A percentile compares a stretch with the other conserved stretches of the same genome.
Conservation (phyloP, 768 basidiomycete genomes). For the Auriculariales sp. region DNA sequence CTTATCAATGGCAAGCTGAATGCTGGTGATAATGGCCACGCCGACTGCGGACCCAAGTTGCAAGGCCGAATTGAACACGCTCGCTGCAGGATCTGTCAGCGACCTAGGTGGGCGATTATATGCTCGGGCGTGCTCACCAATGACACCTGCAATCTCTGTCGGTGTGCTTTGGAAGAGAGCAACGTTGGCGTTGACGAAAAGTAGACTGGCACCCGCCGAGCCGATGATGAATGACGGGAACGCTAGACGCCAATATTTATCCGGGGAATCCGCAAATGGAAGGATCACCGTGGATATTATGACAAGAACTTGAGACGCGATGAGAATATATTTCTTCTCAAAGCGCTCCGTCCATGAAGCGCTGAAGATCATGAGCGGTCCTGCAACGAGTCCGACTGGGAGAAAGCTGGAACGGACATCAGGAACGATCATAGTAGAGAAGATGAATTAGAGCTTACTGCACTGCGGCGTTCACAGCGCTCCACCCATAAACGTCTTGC, state of each 20-base stretch:
- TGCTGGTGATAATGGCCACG: slow-evolving; percentile 31
- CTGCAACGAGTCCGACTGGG: not conserved
- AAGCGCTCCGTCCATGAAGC: not conserved
- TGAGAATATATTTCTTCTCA: slow-evolving; percentile 27
- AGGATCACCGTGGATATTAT: slow-evolving; percentile 26
- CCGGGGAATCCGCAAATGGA: slow-evolving; percentile 24
- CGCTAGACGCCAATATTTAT: slow-evolving; percentile 30
- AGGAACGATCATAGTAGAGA: no score
- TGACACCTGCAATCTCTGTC: not conserved
- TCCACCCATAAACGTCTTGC: slow-evolving; percentile 30
- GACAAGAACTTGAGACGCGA: slow-evolving; percentile 24
- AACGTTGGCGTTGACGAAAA: slow-evolving; percentile 29
- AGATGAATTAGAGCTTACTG: no score
- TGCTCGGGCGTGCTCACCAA: slow-evolving; percentile 37
- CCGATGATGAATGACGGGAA: slow-evolving; percentile 39
- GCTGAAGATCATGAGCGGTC: not conserved
- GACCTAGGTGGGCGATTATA: slow-evolving; percentile 29
- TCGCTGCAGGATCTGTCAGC: slow-evolving; percentile 40
- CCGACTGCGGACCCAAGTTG: slow-evolving; percentile 39
- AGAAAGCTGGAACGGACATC: no score
- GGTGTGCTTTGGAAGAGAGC: not conserved
- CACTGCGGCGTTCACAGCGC: slow-evolving; percentile 21
- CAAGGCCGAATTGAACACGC: slow-evolving; percentile 39
- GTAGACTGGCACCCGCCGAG: slow-evolving; percentile 28
- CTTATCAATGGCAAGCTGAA: slow-evolving; percentile 28